Percentiles rank a stretch among this genome's conserved stretches.
phyloP scores from a whole-genome alignment of 2,329 filamentous ascomycete species.

The Amylocarpus encephaloides region DNA sequence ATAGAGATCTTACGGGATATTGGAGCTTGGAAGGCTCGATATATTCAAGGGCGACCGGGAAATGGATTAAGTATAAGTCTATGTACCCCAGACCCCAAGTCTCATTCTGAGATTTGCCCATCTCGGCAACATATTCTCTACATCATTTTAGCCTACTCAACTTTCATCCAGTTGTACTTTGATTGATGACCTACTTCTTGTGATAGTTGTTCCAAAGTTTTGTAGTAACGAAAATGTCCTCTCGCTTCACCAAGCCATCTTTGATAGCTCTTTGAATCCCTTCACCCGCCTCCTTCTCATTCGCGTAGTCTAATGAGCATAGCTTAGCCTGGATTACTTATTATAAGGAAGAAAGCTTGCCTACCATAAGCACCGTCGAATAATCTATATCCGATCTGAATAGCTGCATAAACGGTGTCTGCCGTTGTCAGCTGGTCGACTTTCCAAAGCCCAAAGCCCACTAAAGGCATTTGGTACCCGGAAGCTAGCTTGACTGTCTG shows the following conservation, averaged over 20 bases:
- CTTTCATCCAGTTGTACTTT: neutral
- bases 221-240: slow-evolving; percentile 59
- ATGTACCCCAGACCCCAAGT: slow-evolving; percentile 43
- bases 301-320: slow-evolving; percentile 41
- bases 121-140: slow-evolving; percentile 48
- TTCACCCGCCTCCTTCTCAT: slow-evolving; percentile 58
- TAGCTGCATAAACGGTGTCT: slow-evolving; percentile 58
- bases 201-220: slow-evolving; percentile 59
- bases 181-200: slow-evolving; percentile 8
- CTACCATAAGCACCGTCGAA: slow-evolving; percentile 47
- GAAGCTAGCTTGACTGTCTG: slow-evolving; percentile 36
- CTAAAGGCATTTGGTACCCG: slow-evolving; percentile 46
- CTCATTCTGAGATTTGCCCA: slow-evolving; percentile 52
- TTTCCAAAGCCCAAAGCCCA: slow-evolving; percentile 62
- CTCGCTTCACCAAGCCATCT: slow-evolving; percentile 54
- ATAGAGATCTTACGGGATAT: slow-evolving; percentile 16
- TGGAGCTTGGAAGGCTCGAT: slow-evolving; percentile 44
- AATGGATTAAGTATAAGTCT: slow-evolving; percentile 48
- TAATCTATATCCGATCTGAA: slow-evolving; percentile 47
- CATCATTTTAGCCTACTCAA: no score
- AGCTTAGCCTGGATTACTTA: no score
- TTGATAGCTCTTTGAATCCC: slow-evolving; percentile 51
- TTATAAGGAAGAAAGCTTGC: no score
- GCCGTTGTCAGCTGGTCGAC: slow-evolving; percentile 54
- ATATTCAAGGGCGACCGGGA: slow-evolving; percentile 60